Base-by-base conservation (phyloP, 1,139 yeast genomes). In the Williopsis jadinii region DNA sequence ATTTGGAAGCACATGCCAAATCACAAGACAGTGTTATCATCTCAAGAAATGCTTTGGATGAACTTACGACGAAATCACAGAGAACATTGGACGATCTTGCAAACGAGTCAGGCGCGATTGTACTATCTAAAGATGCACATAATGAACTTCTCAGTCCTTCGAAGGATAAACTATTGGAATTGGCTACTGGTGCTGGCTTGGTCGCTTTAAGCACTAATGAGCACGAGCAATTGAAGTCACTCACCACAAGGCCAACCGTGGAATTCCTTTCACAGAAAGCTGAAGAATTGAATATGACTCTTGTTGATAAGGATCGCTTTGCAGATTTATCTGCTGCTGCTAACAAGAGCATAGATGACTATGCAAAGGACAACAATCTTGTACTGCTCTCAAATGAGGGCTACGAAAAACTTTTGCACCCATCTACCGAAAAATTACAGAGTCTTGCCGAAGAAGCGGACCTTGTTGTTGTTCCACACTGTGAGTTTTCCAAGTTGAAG, bases 1-100 rank as follows among this genome's bases (percentile, higher is more conserved):
- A 11, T 11, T n/a, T 28, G n/a, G 12, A 28, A 8, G 30, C 11
- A 9, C 30, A 5, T 28, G 30, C 30, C 3, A n/a, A 28, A n/a
- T 11, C 11, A 9, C 11, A 28, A 11, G n/a, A 73, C 33, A 56
- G 75, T 43, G 68, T 70, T 11, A 50, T 77, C 13, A 51, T 80
- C 24, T 65, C 81, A 3, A 55, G 58, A 35, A 72, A 67, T 2
- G 63, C 63, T 33, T 60, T 60, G 30, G 51, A 48, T 12, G 41
- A 40, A 1, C 29, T 52, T 9, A 41, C 32, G n/a, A 10, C 30
- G 8, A 46, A 41, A 28, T 39, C 60, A 3, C 36, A 49, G 3
- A 52, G 43, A 38, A 45, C 55, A 10, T 47, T 55, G 15, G 46
- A 54, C 4, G 54, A 51, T n/a, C 52, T 60, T n/a, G 62, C 64